Percentiles rank a stretch among this genome's conserved stretches.
Conservation (phyloP, 352 stramenopile genomes). For the Globisporangium middletonii region DNA sequence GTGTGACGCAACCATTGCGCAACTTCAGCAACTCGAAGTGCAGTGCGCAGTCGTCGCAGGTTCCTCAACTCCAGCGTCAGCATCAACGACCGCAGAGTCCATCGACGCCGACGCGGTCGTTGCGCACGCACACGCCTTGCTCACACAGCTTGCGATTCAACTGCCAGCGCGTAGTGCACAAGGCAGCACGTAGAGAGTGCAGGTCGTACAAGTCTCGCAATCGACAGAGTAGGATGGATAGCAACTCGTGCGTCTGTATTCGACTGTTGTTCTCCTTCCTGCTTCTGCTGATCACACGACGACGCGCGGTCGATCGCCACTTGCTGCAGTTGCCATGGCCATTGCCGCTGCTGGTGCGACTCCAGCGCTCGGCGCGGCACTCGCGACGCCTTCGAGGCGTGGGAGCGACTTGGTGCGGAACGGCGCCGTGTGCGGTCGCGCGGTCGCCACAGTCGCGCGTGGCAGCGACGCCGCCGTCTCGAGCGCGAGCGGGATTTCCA, state of each 20-base stretch:
- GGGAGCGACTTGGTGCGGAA: slow-evolving; percentile 45
- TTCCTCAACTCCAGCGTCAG: neutral
- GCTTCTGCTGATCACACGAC: neutral
- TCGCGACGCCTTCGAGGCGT: slow-evolving; percentile 17
- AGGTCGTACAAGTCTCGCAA: neutral
- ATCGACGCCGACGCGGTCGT: neutral
- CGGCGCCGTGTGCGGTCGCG: slow-evolving; percentile 44
- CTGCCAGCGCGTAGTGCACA: neutral
- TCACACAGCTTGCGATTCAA: slow-evolving; percentile 6
- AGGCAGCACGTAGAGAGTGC: neutral
- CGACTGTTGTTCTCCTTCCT: neutral
- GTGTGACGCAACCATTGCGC: neutral
- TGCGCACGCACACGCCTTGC: neutral
- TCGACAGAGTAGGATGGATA: neutral
- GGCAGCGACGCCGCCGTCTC: neutral
- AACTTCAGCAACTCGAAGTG: slow-evolving; percentile 7
- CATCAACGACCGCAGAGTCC: neutral
- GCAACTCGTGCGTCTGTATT: neutral
- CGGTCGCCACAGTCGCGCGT: slow-evolving; percentile 1
- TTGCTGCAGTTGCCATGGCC: neutral
- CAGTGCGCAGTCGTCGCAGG: slow-evolving; percentile 4
- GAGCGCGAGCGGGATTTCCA: slow-evolving; percentile 16
- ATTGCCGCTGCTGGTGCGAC: neutral
- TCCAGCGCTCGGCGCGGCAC: neutral
- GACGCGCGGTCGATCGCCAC: neutral